Percentiles rank a stretch among this genome's conserved stretches.
These are phyloP conservation scores for Ceratobasidium sp. DNA, from an alignment of 1,284 basidiomycete genomes.

Conservation along the genomic window DNA sequence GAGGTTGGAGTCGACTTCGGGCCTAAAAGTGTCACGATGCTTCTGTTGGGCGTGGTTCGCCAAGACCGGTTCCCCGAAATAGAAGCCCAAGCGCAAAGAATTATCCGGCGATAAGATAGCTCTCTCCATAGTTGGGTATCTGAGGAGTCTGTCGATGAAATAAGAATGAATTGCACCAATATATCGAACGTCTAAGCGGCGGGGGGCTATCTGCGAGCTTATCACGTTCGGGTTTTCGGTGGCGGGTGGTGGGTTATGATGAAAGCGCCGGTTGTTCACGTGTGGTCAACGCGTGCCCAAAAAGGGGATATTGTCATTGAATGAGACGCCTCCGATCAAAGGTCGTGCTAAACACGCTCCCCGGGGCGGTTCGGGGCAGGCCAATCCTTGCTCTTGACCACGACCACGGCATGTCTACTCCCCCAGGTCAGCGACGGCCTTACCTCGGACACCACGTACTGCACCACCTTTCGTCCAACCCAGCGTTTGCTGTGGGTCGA, in stretches of 20 bases:
- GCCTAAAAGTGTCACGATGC: neutral
- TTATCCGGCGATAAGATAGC: slow-evolving; percentile 35
- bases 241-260: neutral
- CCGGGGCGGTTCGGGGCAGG: slow-evolving; percentile 14
- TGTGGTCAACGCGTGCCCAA: slow-evolving; percentile 13
- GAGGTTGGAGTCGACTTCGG: slow-evolving; percentile 28
- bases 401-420: slow-evolving; percentile 39
- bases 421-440: slow-evolving; percentile 41
- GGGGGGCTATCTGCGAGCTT: slow-evolving; percentile 6
- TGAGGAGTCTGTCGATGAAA: slow-evolving; percentile 4
- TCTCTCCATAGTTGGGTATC: neutral
- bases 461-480: slow-evolving; percentile 37
- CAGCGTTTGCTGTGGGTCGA: slow-evolving; percentile 28
- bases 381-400: slow-evolving; percentile 24
- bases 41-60: slow-evolving; percentile 3
- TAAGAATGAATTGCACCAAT: slow-evolving; percentile 6
- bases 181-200: slow-evolving; percentile 29
- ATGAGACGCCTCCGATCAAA: slow-evolving; percentile 42
- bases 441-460: slow-evolving; percentile 27
- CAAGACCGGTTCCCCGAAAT: slow-evolving; percentile 40
- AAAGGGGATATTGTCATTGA: slow-evolving; percentile 5
- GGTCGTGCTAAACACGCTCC: slow-evolving; percentile 21
- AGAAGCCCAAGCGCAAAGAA: slow-evolving; percentile 38
- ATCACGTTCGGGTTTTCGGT: slow-evolving; percentile 43
- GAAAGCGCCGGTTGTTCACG: neutral